Evolutionary conservation across 1,284 basidiomycete genomes (phyloP), one percentile per base, ranked within the genome.

Genomic region (Porphyrellus sp.): DNA sequence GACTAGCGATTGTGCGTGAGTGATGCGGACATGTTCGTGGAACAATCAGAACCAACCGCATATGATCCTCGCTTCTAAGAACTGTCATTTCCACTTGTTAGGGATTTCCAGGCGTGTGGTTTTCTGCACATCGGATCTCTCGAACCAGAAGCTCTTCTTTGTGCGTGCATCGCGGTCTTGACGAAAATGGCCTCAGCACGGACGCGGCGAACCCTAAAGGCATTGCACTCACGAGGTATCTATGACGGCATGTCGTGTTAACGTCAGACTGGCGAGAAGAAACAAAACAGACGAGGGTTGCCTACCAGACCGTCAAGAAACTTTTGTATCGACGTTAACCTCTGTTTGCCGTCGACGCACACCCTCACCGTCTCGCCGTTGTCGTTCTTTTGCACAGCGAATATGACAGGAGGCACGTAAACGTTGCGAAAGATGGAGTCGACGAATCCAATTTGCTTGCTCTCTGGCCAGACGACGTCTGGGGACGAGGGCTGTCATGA

Each of bases 301-400:
- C 80, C 61, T 59, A 84, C 86, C 67, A 82, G 72, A 15, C 86
- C 86, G 56, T 86, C 83, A 45, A 86, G 74, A 61, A 89, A 88
- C 56, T 79, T 81, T 59, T 82, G 79, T 54, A 89, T 86, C 0
- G 86, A 86, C 0, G 85, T 88, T 45, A 89, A 66, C 39, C 86
- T 74, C 71, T 89, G 86, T 63, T 89, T 90, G 5, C 86, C 86
- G 57, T 89, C 88, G 13, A 89, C 85, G 57, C 88, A 90, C 46
- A 83, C 70, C 53, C 79, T 70, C n/a, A 78, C 68, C 37, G 74
- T 70, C 43, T 78, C 75, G 0, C 78, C 82, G 0, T 82, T 80
- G 11, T 81, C 78, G 49, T 81, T 77, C 20, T 59, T 66, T 42
- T 70, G 70, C 1, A 85, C 74, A 5, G 83, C 80, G 52, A 89